phyloP scores from a whole-genome alignment of 192 early-diverging fungal genomes.

The Endogone sp. region DNA sequence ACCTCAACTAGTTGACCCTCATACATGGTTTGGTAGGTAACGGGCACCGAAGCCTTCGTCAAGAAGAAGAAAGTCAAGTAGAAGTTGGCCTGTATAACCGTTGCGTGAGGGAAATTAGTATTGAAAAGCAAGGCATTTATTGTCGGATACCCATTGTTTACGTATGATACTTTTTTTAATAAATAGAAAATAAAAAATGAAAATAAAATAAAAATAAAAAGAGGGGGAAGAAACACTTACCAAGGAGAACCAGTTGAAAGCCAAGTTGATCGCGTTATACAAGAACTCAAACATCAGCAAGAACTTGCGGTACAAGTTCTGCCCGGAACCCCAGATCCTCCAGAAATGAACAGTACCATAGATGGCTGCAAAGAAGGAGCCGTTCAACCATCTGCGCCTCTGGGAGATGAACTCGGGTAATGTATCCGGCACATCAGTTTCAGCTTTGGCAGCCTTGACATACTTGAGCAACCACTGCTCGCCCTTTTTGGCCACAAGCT shows the following conservation, averaged over 20 bases:
- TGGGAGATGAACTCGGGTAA: constrained; percentile 89
- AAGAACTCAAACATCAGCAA: constrained; percentile 73
- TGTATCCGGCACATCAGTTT: constrained; percentile 87
- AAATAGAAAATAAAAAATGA: no score
- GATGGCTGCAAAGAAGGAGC: constrained; percentile 90
- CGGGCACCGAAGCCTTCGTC: constrained; percentile 20
- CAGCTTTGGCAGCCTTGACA: constrained; percentile 82
- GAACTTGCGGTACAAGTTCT: constrained; percentile 67
- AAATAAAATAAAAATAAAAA: no score
- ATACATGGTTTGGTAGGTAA: constrained; percentile 5
- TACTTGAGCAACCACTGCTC: constrained; percentile 80
- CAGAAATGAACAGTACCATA: constrained; percentile 79
- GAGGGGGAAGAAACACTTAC: no score
- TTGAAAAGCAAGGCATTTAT: constrained; percentile 8
- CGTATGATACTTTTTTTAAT: no score
- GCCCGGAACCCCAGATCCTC: constrained; percentile 74
- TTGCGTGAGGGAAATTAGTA: no score
- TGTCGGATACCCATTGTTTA: constrained; percentile 40
- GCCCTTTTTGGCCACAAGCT: constrained; percentile 81
- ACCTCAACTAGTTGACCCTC: constrained; percentile 10
- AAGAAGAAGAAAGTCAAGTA: constrained; percentile 83
- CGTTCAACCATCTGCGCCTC: constrained; percentile 92
- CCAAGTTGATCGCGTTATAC: constrained; percentile 76
- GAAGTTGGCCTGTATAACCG: constrained; percentile 75
- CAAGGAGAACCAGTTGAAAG: constrained; percentile 92